These are phyloP conservation scores for Bipolaris gigantea DNA, from an alignment of 2,329 filamentous ascomycete genomes.

Conservation along the genomic window DNA sequence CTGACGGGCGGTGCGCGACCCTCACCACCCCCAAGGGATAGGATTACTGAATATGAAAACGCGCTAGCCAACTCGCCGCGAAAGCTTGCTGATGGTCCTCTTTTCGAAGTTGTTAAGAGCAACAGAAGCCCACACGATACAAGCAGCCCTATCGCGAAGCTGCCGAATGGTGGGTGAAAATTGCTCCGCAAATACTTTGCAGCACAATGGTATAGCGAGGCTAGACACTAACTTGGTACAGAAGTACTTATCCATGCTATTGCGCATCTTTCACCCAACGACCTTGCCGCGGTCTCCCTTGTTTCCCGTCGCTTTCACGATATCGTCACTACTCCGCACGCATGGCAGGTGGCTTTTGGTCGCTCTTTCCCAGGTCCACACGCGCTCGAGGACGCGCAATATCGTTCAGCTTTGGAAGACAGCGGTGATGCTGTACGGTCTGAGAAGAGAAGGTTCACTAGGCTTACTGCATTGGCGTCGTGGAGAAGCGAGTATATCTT, in stretches of 20 bases:
- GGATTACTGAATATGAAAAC: slow-evolving; percentile 60
- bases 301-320: slow-evolving; percentile 86
- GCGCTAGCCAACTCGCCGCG: slow-evolving; percentile 45
- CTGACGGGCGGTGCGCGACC: slow-evolving; percentile 28
- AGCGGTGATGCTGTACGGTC: slow-evolving; percentile 58
- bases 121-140: slow-evolving; percentile 49
- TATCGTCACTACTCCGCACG: slow-evolving; percentile 86
- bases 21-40: slow-evolving; percentile 48
- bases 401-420: slow-evolving; percentile 50
- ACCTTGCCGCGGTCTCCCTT: slow-evolving; percentile 77
- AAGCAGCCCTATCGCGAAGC: slow-evolving; percentile 56
- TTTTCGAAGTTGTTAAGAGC: slow-evolving; percentile 58
- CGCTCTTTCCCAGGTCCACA: slow-evolving; percentile 84
- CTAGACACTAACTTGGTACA: slow-evolving; percentile 46
- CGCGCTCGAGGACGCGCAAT: slow-evolving; percentile 49
- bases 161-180: slow-evolving; percentile 75
- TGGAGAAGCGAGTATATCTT: slow-evolving; percentile 97
- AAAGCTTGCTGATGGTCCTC: slow-evolving; percentile 48
- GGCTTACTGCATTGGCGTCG: slow-evolving; percentile 80
- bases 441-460: slow-evolving; percentile 77
- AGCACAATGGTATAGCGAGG: background rate
- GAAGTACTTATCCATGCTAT: slow-evolving; percentile 91
- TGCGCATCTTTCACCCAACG: slow-evolving; percentile 84
- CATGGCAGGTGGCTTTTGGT: slow-evolving; percentile 90
- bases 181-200: background rate